These are phyloP conservation scores for Camptophora hylomeconis DNA, from an alignment of 2,329 filamentous ascomycete species.

Conservation along the genomic window DNA sequence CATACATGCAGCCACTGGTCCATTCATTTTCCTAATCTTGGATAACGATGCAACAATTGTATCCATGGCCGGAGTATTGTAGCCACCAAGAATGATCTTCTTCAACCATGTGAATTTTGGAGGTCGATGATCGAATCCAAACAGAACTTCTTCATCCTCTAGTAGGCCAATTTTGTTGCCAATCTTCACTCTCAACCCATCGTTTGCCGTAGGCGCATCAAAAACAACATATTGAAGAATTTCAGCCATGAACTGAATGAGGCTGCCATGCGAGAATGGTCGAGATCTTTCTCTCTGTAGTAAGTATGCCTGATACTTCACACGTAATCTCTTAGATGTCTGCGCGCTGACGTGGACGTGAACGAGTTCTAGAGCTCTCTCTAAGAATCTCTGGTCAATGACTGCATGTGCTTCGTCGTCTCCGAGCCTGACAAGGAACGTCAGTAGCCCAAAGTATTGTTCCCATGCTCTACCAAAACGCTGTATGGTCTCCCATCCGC, in stretches of 20 bases:
- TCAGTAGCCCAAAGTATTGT: slow-evolving; percentile 60
- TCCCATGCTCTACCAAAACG: slow-evolving; percentile 54
- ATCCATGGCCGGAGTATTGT: slow-evolving; percentile 38
- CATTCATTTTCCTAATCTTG: slow-evolving; percentile 38
- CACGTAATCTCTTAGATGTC: slow-evolving; percentile 7
- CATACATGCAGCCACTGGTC: no score
- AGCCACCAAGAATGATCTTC: slow-evolving; percentile 52
- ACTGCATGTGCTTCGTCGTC: slow-evolving; percentile 44
- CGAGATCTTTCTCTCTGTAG: slow-evolving; percentile 33
- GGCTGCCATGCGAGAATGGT: slow-evolving; percentile 29
- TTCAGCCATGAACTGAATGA: slow-evolving; percentile 29
- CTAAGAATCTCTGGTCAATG: slow-evolving; percentile 48
- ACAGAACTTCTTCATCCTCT: slow-evolving; percentile 5
- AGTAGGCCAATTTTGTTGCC: slow-evolving; percentile 7
- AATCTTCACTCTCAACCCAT: slow-evolving; percentile 15
- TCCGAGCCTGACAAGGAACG: slow-evolving; percentile 53
- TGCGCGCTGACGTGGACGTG: slow-evolving; percentile 26
- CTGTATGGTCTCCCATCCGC: slow-evolving; percentile 52
- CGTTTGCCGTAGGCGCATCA: slow-evolving; percentile 30
- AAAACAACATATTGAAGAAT: slow-evolving; percentile 22
- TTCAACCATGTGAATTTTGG: slow-evolving; percentile 42
- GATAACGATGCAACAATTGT: no score
- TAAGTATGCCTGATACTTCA: slow-evolving; percentile 32
- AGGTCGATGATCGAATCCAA: slow-evolving; percentile 9
- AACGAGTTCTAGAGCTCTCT: slow-evolving; percentile 46